Evolutionary conservation across 495 filamentous ascomycete species (phyloP).

Genomic region (Mytilinidion resinicola): DNA sequence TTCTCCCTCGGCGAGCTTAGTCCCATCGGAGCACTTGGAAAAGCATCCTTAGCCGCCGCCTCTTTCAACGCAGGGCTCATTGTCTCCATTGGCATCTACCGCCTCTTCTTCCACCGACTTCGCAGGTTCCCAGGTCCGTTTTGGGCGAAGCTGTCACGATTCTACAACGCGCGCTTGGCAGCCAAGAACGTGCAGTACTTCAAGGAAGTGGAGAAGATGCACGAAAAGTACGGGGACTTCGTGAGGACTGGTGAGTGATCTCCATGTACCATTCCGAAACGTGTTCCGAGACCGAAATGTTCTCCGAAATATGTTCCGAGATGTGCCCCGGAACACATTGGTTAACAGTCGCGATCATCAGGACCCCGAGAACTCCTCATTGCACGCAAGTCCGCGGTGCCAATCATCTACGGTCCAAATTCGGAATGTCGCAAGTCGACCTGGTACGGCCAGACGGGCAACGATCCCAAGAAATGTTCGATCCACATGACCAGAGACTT

Average conservation of each 20-base stretch:
- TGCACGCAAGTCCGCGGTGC: neutral
- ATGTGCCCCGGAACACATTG: no score
- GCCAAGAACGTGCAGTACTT: conserved; percentile 8
- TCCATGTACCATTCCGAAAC: neutral
- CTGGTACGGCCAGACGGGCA: conserved; percentile 10
- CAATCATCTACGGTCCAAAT: neutral
- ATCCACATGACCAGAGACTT: neutral
- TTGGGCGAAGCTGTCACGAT: conserved; percentile 11
- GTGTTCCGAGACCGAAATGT: neutral
- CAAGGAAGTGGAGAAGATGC: neutral
- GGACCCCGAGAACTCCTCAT: conserved; percentile 14
- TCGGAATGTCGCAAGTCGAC: neutral
- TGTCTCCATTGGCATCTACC: conserved; percentile 37
- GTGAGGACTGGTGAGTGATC: conserved; percentile 12
- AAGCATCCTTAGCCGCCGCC: neutral
- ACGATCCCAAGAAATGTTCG: neutral
- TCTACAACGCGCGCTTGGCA: conserved; percentile 5
- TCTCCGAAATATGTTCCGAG: no score
- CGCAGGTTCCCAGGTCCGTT: conserved; percentile 17
- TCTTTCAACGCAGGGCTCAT: conserved; percentile 29
- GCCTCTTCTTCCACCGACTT: conserved; percentile 18
- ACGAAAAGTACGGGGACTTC: conserved; percentile 9
- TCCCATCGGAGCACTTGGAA: neutral
- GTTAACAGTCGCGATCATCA: neutral
- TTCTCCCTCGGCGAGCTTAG: neutral